phyloP scores from a whole-genome alignment of 2,329 filamentous ascomycete species.

The Calonectria multiphialidica region DNA sequence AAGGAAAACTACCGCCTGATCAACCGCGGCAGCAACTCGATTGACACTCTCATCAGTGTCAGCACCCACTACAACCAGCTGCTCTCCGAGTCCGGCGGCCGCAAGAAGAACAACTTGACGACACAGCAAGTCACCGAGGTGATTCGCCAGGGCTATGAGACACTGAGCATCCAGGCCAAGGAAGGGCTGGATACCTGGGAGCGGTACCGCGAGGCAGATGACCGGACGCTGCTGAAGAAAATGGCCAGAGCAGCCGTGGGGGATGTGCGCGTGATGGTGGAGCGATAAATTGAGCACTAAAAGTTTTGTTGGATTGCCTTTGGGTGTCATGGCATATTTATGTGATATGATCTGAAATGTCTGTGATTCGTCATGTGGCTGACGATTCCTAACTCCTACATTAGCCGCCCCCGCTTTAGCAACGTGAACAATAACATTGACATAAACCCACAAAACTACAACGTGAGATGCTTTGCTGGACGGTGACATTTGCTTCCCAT shows the following conservation, averaged over 20 bases:
- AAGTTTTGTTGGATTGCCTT: neutral
- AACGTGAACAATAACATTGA: neutral
- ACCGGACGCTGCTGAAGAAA: slow-evolving; percentile 87
- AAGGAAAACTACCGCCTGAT: slow-evolving; percentile 78
- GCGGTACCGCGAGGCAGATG: slow-evolving; percentile 86
- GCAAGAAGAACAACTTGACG: slow-evolving; percentile 74
- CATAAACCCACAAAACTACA: neutral
- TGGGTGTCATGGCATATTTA: slow-evolving; percentile 1
- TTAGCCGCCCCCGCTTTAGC: slow-evolving; percentile 6
- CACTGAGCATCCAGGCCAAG: slow-evolving; percentile 88
- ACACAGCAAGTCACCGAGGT: slow-evolving; percentile 88
- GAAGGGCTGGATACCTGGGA: slow-evolving; percentile 91
- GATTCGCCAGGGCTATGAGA: slow-evolving; percentile 97
- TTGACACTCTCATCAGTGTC: slow-evolving; percentile 86
- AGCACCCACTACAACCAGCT: slow-evolving; percentile 89
- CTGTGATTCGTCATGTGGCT: slow-evolving; percentile 1
- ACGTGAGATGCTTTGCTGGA: neutral
- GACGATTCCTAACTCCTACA: slow-evolving; percentile 12
- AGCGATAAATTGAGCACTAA: slow-evolving; percentile 41
- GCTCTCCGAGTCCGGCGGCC: slow-evolving; percentile 68
- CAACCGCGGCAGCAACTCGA: slow-evolving; percentile 74
- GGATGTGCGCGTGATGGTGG: slow-evolving; percentile 66
- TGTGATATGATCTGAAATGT: slow-evolving; percentile 8
- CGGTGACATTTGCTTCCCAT: neutral
- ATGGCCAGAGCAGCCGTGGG: slow-evolving; percentile 82